Evolutionary conservation across 768 basidiomycete species (phyloP).

Genomic region (Hydnomerulius pinastri): DNA sequence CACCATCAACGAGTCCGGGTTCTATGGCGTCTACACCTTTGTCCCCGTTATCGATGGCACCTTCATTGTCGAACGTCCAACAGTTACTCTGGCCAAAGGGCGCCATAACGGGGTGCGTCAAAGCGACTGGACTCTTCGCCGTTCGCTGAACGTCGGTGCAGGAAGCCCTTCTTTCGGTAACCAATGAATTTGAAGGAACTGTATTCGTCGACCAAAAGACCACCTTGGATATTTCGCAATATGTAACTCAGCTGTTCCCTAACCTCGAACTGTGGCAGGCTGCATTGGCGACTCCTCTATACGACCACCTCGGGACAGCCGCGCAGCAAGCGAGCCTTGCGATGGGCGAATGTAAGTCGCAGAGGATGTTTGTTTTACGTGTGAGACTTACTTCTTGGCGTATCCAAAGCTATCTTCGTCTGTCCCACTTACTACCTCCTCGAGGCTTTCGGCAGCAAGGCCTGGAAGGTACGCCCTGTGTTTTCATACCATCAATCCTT

Average conservation of each 20-base stretch:
- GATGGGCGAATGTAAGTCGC: slow-evolving; percentile 44
- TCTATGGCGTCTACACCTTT: slow-evolving; percentile 34
- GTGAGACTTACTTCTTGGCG: not conserved
- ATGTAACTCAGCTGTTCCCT: slow-evolving; percentile 43
- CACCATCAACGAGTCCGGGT: slow-evolving; percentile 23
- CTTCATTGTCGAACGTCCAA: slow-evolving; percentile 36
- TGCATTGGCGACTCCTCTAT: slow-evolving; percentile 25
- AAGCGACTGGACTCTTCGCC: not conserved
- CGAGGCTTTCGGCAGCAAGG: slow-evolving; percentile 25
- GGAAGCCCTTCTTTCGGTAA: slow-evolving; percentile 37
- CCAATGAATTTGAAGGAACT: slow-evolving; percentile 38
- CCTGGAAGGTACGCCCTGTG: slow-evolving; percentile 31
- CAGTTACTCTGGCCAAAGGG: slow-evolving; percentile 26
- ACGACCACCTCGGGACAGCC: slow-evolving; percentile 32
- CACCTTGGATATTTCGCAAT: slow-evolving; percentile 27
- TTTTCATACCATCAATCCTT: not conserved
- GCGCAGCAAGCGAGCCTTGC: slow-evolving; percentile 36
- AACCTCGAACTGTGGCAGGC: slow-evolving; percentile 30
- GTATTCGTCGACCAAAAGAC: slow-evolving; percentile 38
- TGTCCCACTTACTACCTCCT: slow-evolving; percentile 46
- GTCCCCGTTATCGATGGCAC: slow-evolving; percentile 40
- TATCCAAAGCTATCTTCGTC: slow-evolving; percentile 40
- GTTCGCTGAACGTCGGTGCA: slow-evolving; percentile 12
- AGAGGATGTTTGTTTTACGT: not conserved
- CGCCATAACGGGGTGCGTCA: slow-evolving; percentile 35